Evolutionary conservation across 805 yeast genomes (phyloP).

Genomic region (Lipomyces mesembrius): DNA sequence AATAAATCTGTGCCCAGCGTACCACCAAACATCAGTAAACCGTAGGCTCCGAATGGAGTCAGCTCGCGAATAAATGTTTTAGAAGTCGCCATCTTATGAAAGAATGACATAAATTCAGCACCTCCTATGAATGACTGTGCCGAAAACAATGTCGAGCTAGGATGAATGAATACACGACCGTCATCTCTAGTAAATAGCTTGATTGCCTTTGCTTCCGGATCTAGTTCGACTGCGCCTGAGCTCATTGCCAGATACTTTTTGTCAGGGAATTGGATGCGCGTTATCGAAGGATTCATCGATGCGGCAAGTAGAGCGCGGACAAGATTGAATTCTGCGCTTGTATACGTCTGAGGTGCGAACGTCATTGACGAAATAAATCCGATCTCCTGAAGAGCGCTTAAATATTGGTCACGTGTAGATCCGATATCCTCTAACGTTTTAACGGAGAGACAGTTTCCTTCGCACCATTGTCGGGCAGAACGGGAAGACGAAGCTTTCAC

Average conservation of each 20-base stretch:
- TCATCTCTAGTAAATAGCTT: conserved; percentile 68
- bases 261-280: conserved; percentile 80
- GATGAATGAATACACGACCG: conserved; percentile 77
- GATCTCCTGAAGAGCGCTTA: conserved; percentile 71
- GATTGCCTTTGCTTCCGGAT: conserved; percentile 75
- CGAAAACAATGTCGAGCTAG: conserved; percentile 76
- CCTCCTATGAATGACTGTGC: conserved; percentile 48
- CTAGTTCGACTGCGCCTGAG: conserved; percentile 82
- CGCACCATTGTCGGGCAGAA: conserved; percentile 51
- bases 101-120: conserved; percentile 65
- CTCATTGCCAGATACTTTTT: conserved; percentile 70
- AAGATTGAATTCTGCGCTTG: conserved; percentile 46
- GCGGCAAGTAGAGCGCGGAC: conserved; percentile 75
- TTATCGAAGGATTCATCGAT: conserved; percentile 80
- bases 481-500: conserved; percentile 16
- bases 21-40: conserved; percentile 83
- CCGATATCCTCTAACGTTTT: conserved; percentile 70
- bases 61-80: conserved; percentile 73
- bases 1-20: conserved; percentile 58
- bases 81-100: conserved; percentile 57
- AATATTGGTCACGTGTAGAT: conserved; percentile 70
- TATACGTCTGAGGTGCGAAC: conserved; percentile 45
- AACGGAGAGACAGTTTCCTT: conserved; percentile 64
- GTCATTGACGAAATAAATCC: conserved; percentile 68
- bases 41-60: conserved; percentile 77